Percentiles rank a stretch among this genome's conserved stretches.
These are phyloP conservation scores for Penicillium hordei DNA, from an alignment of 2,329 filamentous ascomycete genomes.

Conservation along the genomic window DNA sequence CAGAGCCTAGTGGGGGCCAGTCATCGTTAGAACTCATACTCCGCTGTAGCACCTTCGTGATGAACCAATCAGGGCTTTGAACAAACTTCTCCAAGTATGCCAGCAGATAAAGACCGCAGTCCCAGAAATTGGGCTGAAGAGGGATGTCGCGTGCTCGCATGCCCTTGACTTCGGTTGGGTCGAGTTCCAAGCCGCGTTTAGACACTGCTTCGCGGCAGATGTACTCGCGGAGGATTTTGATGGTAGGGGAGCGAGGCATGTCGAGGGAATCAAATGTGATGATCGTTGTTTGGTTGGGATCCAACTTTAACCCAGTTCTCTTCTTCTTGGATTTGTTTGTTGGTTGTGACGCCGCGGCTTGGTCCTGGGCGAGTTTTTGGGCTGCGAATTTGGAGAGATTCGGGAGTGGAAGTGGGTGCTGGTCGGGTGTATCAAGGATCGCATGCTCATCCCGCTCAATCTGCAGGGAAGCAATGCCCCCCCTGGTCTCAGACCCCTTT, in stretches of 20 bases:
- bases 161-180: constrained; percentile 51
- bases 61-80: constrained; percentile 68
- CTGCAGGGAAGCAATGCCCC: constrained; percentile 31
- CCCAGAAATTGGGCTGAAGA: constrained; percentile 76
- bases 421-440: constrained; percentile 30
- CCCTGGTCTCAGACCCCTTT: constrained; percentile 24
- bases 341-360: constrained; percentile 4
- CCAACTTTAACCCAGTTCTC: constrained; percentile 41
- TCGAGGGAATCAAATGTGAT: constrained; percentile 86
- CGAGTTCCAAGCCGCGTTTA: constrained; percentile 56
- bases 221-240: constrained; percentile 72
- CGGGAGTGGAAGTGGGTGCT: constrained; percentile 18
- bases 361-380: constrained; percentile 10
- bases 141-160: constrained; percentile 76
- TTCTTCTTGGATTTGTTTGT: constrained; percentile 29
- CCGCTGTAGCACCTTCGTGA: constrained; percentile 63
- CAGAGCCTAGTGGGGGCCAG: constrained; percentile 56
- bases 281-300: constrained; percentile 64
- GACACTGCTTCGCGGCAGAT: constrained; percentile 68
- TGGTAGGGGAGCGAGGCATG: constrained; percentile 61
- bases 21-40: constrained; percentile 59
- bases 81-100: constrained; percentile 84
- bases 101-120: constrained; percentile 85
- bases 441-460: constrained; percentile 11
- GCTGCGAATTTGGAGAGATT: constrained; percentile 17